These are phyloP conservation scores for Ceratocystis huliohia DNA, from an alignment of 2,329 filamentous ascomycete species.

Conservation along the genomic window DNA sequence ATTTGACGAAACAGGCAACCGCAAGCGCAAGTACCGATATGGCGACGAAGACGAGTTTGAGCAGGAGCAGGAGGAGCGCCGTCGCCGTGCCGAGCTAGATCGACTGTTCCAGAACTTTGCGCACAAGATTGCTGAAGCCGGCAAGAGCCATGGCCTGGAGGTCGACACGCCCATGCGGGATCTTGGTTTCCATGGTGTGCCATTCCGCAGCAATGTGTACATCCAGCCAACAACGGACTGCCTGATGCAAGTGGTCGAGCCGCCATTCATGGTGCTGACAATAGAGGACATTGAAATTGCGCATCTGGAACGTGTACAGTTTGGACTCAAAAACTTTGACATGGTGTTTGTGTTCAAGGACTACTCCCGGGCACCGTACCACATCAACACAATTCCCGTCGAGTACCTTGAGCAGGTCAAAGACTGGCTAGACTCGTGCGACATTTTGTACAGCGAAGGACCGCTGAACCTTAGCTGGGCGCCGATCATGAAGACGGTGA, in stretches of 20 bases:
- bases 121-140: slow-evolving; percentile 94
- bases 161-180: slow-evolving; percentile 96
- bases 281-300: slow-evolving; percentile 93
- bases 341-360: slow-evolving; percentile 98
- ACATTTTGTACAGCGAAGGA: slow-evolving; percentile 88
- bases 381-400: slow-evolving; percentile 97
- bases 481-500: slow-evolving; percentile 98
- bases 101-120: slow-evolving; percentile 92
- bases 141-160: slow-evolving; percentile 76
- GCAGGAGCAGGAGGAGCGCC: slow-evolving; percentile 90
- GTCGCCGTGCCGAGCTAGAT: slow-evolving; percentile 81
- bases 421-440: slow-evolving; percentile 91
- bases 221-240: slow-evolving; percentile 96
- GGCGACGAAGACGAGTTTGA: slow-evolving; percentile 98
- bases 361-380: slow-evolving; percentile 75
- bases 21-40: slow-evolving; percentile 93
- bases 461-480: slow-evolving; percentile 97
- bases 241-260: slow-evolving; percentile 90
- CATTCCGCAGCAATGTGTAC: slow-evolving; percentile 86
- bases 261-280: slow-evolving; percentile 90
- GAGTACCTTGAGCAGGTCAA: slow-evolving; percentile 91
- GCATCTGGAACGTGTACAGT: slow-evolving; percentile 89
- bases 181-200: slow-evolving; percentile 91
- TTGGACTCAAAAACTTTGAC: slow-evolving; percentile 97
- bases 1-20: slow-evolving; percentile 96